These are phyloP conservation scores for Polytolypa hystricis DNA, from an alignment of 2,329 filamentous ascomycete species.

Conservation along the genomic window DNA sequence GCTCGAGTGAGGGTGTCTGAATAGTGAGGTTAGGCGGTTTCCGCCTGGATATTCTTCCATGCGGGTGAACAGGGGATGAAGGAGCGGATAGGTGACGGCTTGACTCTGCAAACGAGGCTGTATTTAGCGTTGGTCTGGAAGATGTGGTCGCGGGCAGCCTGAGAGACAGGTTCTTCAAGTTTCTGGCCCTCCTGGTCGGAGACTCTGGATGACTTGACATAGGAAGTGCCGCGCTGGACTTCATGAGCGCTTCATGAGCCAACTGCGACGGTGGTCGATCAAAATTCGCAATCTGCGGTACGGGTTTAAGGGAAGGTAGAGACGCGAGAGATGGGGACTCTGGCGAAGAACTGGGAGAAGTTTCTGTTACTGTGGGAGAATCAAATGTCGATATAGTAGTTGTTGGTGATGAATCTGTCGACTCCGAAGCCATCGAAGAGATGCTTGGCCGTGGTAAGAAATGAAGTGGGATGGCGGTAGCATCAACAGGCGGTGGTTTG, in stretches of 20 bases:
- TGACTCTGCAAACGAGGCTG: constrained; percentile 38
- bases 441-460: constrained; percentile 34
- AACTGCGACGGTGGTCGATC: constrained; percentile 4
- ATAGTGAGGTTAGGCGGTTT: constrained; percentile 52
- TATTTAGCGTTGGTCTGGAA: constrained; percentile 36
- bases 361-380: constrained; percentile 78
- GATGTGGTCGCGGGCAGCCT: constrained; percentile 42
- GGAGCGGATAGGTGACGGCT: constrained; percentile 39
- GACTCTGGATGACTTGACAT: constrained; percentile 31
- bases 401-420: constrained; percentile 87
- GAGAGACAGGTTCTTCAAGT: constrained; percentile 54
- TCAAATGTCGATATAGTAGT: constrained; percentile 89
- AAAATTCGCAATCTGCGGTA: constrained; percentile 11
- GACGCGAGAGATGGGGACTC: constrained; percentile 75
- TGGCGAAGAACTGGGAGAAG: constrained; percentile 82
- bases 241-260: constrained; percentile 1
- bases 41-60: constrained; percentile 42
- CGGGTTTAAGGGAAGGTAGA: constrained; percentile 33
- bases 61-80: constrained; percentile 46
- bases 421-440: constrained; percentile 52
- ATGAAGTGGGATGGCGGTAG: constrained; percentile 10
- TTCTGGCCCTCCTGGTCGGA: constrained; percentile 38
- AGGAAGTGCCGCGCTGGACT: constrained; percentile 11
- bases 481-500: constrained; percentile 5
- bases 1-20: constrained; percentile 42